Percentiles rank a stretch among this genome's conserved stretches.
These are phyloP conservation scores for Mortierella sp. DNA, from an alignment of 371 early-diverging fungal genomes.

Conservation along the genomic window DNA sequence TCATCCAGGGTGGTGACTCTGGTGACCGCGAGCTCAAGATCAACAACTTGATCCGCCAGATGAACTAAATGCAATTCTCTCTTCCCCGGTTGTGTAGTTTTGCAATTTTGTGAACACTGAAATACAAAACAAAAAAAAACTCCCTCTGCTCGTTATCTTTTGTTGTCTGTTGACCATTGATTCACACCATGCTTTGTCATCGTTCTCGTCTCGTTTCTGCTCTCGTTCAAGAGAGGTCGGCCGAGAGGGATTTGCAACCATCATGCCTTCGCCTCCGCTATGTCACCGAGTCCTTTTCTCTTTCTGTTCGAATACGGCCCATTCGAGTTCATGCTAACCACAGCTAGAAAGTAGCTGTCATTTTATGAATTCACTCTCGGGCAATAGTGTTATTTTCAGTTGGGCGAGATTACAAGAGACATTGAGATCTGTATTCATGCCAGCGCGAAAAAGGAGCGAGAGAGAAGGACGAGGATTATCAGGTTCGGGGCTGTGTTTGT, in stretches of 20 bases:
- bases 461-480: neutral
- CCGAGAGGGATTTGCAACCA: neutral
- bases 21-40: constrained; percentile 98
- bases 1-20: constrained; percentile 98
- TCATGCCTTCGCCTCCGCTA: neutral
- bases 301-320: constrained; percentile 1
- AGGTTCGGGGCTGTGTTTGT: constrained; percentile 7
- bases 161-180: neutral
- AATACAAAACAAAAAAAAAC: constrained; percentile 29
- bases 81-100: constrained; percentile 20
- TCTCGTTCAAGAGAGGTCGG: neutral
- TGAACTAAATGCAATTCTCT: constrained; percentile 80
- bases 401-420: constrained; percentile 45
- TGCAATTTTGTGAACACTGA: constrained; percentile 27
- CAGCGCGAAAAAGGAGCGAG: neutral
- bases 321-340: constrained; percentile 22
- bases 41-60: constrained; percentile 95
- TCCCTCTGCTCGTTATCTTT: neutral
- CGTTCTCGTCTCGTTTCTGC: neutral
- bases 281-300: neutral
- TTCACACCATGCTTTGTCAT: neutral
- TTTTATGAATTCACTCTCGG: too few relatives aligned
- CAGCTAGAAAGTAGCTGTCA: neutral
- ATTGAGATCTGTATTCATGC: constrained; percentile 45
- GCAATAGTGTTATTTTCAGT: neutral